Evolutionary conservation across 805 yeast genomes (phyloP).

Genomic region (Dipodascus geniculatus): DNA sequence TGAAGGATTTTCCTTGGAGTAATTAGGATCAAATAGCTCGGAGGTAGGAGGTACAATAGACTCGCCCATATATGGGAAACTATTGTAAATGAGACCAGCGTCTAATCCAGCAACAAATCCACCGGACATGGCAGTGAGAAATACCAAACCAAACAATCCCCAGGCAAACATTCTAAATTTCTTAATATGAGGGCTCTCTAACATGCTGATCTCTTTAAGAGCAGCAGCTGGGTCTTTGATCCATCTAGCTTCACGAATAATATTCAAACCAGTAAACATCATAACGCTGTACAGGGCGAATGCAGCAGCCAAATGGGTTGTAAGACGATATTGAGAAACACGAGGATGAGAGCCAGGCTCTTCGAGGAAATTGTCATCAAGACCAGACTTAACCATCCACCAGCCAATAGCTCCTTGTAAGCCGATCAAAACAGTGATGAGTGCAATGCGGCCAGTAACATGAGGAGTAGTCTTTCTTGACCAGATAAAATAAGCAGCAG

Average conservation of each 20-base stretch:
- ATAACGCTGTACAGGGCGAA: constrained; percentile 79
- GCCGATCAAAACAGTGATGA: constrained; percentile 69
- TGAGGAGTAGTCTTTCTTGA: constrained; percentile 53
- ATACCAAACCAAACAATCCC: constrained; percentile 57
- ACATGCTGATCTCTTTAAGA: constrained; percentile 38
- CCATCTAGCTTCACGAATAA: constrained; percentile 64
- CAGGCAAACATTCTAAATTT: constrained; percentile 44
- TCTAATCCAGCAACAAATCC: constrained; percentile 97
- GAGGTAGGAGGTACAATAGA: constrained; percentile 56
- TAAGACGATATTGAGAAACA: constrained; percentile 87
- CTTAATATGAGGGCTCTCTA: constrained; percentile 49
- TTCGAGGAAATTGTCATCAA: constrained; percentile 64
- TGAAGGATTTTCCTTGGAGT: constrained; percentile 39
- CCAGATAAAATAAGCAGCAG: constrained; percentile 72
- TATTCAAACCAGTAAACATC: constrained; percentile 80
- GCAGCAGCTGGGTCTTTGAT: constrained; percentile 52
- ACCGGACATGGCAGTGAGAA: constrained; percentile 91
- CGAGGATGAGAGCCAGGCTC: constrained; percentile 91
- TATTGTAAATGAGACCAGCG: constrained; percentile 92
- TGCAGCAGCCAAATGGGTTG: constrained; percentile 91
- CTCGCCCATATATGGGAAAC: constrained; percentile 92
- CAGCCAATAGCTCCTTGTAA: constrained; percentile 95
- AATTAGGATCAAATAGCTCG: constrained; percentile 70
- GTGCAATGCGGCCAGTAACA: constrained; percentile 55
- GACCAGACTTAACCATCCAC: constrained; percentile 99